These are phyloP conservation scores for Pyrenophora seminiperda DNA, from an alignment of 2,329 filamentous ascomycete genomes.

Conservation along the genomic window DNA sequence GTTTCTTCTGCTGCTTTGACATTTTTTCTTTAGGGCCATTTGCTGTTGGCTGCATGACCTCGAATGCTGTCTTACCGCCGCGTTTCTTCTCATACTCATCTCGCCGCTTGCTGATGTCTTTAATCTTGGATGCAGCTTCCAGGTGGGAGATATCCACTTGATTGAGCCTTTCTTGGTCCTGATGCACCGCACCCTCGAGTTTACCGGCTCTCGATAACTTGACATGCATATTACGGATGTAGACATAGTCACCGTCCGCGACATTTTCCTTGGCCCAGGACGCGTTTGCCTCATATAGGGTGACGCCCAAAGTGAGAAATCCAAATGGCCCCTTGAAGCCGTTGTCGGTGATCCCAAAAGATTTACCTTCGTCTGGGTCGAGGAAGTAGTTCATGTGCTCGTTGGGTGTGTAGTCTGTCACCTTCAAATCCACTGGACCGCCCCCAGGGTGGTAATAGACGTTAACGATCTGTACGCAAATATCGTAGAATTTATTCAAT, in stretches of 20 bases:
- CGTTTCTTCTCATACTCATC: conserved; percentile 61
- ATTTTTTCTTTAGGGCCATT: conserved; percentile 27
- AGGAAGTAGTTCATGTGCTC: conserved; percentile 63
- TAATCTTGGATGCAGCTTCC: conserved; percentile 11
- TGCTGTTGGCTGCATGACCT: conserved; percentile 20
- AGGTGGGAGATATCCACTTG: conserved; percentile 62
- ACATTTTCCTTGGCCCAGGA: conserved; percentile 62
- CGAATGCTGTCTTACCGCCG: conserved; percentile 18
- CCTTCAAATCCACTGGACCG: conserved; percentile 36
- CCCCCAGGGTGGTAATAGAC: conserved; percentile 50
- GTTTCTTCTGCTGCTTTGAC: conserved; percentile 42
- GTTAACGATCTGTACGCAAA: conserved; percentile 74
- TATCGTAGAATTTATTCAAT: conserved; percentile 65
- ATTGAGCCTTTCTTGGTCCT: conserved; percentile 58
- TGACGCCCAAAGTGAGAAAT: conserved; percentile 71
- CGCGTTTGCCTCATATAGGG: conserved; percentile 72
- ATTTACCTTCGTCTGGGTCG: conserved; percentile 40
- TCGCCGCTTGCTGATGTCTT: conserved; percentile 60
- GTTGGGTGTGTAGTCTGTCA: conserved; percentile 55
- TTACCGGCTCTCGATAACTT: conserved; percentile 58
- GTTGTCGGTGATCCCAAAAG: conserved; percentile 31
- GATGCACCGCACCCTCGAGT: conserved; percentile 74
- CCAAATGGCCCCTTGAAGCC: conserved; percentile 79
- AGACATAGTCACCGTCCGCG: conserved; percentile 65
- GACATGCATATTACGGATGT: conserved; percentile 73